Base-by-base conservation (phyloP, 2,329 filamentous ascomycete species). In the Graphilbum sp. region DNA sequence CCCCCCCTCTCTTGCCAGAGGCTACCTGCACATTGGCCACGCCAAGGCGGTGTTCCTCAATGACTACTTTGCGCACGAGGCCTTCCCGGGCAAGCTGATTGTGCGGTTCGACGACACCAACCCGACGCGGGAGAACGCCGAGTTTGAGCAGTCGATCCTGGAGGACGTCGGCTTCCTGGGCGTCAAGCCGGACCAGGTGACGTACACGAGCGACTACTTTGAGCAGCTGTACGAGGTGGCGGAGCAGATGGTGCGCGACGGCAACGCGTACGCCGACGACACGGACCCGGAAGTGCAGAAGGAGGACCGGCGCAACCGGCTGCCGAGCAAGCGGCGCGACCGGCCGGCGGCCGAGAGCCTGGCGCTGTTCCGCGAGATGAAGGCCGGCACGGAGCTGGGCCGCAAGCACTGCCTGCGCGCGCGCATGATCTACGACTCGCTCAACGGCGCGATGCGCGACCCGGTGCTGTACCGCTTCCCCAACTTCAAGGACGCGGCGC, bases 61-160 rank as follows among this genome's bases (percentile, higher is more conserved):
- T 63, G 87, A 96, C 57, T 96, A 93, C 67, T 96, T 96, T 50
- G 88, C 86, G 33, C 86, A 95, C 58, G 82, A 85, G 16, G 30
- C 30, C 49, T 93, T 93, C 66, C 78, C 88, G 43, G 90, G 90
- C 51, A 92, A 80, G 51, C 68, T 98, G 50, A 76, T 92, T 42
- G 73, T 96, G 36, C 82, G 90, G 43, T 90, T 98, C 53, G 90
- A 98, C 55, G 90, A 98, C 54, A 98, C 90, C 40, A 98, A 98
- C 61, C 90, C 90, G 8, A 78, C 81, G 43, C 96, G 96, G 58
- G 90, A 98, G 67, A 95, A 93, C 65, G 77, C 88, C 56, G 90
- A 96, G 62, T 98, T 79, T 56, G 79, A 96, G 56, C 86, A 96
- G 59, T 72, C 86, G 5, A 98, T 98, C 45, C 67, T 94, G 30